Base-by-base conservation (phyloP, 2,329 filamentous ascomycete species). In the Fusarium incarnatum region DNA sequence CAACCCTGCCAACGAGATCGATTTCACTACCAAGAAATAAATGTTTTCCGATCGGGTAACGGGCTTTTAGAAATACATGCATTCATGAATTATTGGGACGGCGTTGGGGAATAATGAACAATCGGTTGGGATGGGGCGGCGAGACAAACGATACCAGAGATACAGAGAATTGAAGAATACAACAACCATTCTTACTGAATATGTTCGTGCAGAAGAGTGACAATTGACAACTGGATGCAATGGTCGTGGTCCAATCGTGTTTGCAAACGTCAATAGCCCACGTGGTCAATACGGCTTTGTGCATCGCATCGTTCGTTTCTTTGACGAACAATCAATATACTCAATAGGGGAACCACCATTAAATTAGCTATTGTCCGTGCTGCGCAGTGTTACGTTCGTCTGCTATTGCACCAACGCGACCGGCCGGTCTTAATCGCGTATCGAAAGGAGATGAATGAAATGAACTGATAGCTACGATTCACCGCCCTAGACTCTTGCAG, bases 1-100 rank as follows among this genome's bases (percentile, higher is more conserved):
- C 62, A 88, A 91, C 71, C 86, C 89, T 48, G 79, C 80, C 28
- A 85, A 91, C 73, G 94, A 98, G 88, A 92, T 87, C 52, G 94
- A 98, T 81, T 98, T 97, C 78, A 98, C 94, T 40, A 93, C 91
- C 57, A 89, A 59, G 65, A 73, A 64, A 63, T 71, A 56, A 69
- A 68, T 8, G 50, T 22, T 8, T 37, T 18, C 9, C 11, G 27
- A 49, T 2, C 23, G 10, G 30, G 5, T 23, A 18, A 46, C 32
- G 30, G 34, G 30, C 34, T 6, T 28, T 47, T 27, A 32, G 23
- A 45, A 48, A 60, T 18, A 65, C 9, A 45, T 47, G 55, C 64
- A 66, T 70, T 56, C n/a, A 40, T 56, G 30, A 34, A 47, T 56
- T 55, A 70, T 8, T 57, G 25, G 53, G 56, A 57, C 30, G 72